Conservation (phyloP, 2,329 filamentous ascomycete species). For the Trichoderma koningiopsis region DNA sequence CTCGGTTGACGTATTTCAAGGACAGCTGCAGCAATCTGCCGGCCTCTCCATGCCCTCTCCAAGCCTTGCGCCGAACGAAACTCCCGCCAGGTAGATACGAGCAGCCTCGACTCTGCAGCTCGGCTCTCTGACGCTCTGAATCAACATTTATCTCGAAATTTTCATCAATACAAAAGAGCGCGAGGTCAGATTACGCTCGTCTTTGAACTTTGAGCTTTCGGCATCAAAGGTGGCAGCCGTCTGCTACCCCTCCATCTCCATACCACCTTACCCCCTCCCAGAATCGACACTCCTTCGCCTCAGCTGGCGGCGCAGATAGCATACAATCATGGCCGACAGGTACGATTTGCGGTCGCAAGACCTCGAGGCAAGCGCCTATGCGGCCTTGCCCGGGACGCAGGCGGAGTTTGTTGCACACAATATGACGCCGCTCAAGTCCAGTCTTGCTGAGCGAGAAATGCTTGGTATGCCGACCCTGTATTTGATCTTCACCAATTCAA, state of each 20-base stretch:
- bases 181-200: neutral
- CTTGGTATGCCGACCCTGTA: conserved; percentile 32
- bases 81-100: neutral
- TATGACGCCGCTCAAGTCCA: conserved; percentile 38
- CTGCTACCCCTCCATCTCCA: conserved; percentile 19
- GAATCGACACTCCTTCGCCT: neutral
- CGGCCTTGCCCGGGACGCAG: conserved; percentile 39
- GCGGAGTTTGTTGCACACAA: conserved; percentile 37
- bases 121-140: neutral
- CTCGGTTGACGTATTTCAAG: conserved; percentile 8
- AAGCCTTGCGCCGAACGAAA: neutral
- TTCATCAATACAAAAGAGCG: neutral
- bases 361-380: conserved; percentile 36
- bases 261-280: neutral
- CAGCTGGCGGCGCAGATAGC: neutral
- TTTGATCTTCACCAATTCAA: neutral
- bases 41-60: conserved; percentile 12
- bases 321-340: conserved; percentile 33
- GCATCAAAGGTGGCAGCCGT: neutral
- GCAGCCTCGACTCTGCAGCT: neutral
- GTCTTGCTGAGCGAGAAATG: conserved; percentile 33
- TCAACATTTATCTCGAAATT: neutral
- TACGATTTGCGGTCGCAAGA: conserved; percentile 38
- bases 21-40: conserved; percentile 12
- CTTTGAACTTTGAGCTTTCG: neutral